Percentiles rank a stretch among this genome's conserved stretches.
Evolutionary conservation across 1,139 yeast species (phyloP).

Genomic region (Zygosaccharomyces sapae): DNA sequence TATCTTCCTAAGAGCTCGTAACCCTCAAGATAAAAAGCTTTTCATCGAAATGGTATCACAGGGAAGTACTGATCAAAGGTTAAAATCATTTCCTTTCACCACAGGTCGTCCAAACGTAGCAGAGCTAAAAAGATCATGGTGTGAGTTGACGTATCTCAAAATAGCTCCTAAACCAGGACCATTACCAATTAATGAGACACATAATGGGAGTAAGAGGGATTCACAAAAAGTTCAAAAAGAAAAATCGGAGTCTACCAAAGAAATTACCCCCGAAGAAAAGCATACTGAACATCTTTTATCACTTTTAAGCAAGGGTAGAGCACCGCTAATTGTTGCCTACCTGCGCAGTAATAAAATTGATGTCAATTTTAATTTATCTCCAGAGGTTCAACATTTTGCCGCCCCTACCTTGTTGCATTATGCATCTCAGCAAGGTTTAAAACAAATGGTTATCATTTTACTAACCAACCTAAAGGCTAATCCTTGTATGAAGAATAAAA

Average conservation of each 20-base stretch:
- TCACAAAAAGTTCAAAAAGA: conserved; percentile 14
- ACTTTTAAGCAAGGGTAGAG: conserved; percentile 67
- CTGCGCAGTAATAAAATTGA: conserved; percentile 54
- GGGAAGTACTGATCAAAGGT: conserved; percentile 49
- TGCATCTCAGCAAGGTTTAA: conserved; percentile 65
- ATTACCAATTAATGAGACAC: conserved; percentile 34
- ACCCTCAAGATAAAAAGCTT: conserved; percentile 60
- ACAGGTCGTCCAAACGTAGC: conserved; percentile 82
- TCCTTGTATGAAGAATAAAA: conserved; percentile 52
- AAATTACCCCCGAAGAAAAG: conserved; percentile 30
- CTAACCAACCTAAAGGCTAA: conserved; percentile 65
- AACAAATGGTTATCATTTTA: conserved; percentile 64
- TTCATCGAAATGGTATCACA: conserved; percentile 58
- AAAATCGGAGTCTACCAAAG: conserved; percentile 16
- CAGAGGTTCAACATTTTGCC: conserved; percentile 46
- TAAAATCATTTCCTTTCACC: conserved; percentile 76
- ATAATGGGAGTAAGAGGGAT: conserved; percentile 19
- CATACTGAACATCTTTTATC: conserved; percentile 56
- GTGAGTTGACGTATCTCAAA: conserved; percentile 60
- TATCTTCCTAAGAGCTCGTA: conserved; percentile 83
- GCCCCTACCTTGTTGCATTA: conserved; percentile 78
- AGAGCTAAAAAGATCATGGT: conserved; percentile 84
- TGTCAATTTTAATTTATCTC: conserved; percentile 51
- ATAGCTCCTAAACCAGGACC: conserved; percentile 53
- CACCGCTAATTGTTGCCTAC: conserved; percentile 66